Evolutionary conservation across 2,329 filamentous ascomycete species (phyloP).

Genomic region (Colletotrichum tabaci): DNA sequence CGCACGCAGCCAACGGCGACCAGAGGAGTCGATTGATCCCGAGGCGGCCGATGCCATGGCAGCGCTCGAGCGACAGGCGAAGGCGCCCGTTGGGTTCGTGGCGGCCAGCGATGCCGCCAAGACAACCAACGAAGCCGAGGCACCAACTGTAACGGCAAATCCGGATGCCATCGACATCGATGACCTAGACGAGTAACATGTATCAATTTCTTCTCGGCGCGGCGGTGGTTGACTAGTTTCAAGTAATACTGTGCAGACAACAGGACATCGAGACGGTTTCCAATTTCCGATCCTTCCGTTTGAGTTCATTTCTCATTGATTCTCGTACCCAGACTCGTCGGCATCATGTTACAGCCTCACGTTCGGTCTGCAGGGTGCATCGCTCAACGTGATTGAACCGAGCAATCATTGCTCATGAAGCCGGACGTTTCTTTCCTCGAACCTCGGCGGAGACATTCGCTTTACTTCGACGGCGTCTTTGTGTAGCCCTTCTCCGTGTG

Average conservation of each 20-base stretch:
- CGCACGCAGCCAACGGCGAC: conserved; percentile 80
- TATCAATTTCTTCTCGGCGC: conserved; percentile 21
- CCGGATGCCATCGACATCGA: conserved; percentile 90
- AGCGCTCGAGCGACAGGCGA: conserved; percentile 88
- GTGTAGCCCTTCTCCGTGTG: conserved; percentile 66
- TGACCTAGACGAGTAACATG: conserved; percentile 73
- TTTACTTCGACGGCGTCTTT: conserved; percentile 48
- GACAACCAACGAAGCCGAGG: conserved; percentile 63
- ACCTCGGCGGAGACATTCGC: neutral
- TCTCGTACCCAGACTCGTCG: neutral
- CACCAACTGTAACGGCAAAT: conserved; percentile 71
- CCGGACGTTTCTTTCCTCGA: neutral
- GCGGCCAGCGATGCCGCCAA: conserved; percentile 83
- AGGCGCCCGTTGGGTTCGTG: conserved; percentile 91
- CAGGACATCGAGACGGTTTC: neutral
- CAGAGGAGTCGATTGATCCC: conserved; percentile 56
- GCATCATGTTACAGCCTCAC: neutral
- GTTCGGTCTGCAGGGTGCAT: neutral
- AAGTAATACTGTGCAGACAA: conserved; percentile 34
- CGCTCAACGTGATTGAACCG: neutral
- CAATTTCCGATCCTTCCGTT: conserved; percentile 1
- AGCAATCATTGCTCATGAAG: neutral
- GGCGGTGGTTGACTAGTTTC: conserved; percentile 20
- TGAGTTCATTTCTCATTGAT: conserved; percentile 9
- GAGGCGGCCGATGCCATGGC: conserved; percentile 87